phyloP scores from a whole-genome alignment of 2,329 filamentous ascomycete genomes.

The Colletotrichum australisinense region DNA sequence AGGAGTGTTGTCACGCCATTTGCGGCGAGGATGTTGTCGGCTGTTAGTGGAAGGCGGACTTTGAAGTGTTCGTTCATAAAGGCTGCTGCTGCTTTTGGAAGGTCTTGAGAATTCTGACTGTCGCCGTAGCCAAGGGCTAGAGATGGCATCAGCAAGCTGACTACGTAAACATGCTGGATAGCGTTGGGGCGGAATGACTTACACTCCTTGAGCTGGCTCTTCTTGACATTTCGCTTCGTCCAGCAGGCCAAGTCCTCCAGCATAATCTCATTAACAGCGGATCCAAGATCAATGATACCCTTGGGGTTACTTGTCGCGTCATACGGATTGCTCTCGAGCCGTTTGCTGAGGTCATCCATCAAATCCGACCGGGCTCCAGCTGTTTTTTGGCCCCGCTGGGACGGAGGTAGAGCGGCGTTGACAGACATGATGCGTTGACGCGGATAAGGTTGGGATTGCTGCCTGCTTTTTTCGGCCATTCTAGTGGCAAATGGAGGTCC shows the following conservation, averaged over 20 bases:
- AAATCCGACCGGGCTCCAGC: background rate
- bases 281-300: slow-evolving; percentile 24
- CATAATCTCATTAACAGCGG: slow-evolving; percentile 21
- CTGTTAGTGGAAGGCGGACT: slow-evolving; percentile 4
- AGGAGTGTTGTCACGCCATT: background rate
- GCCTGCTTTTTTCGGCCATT: background rate
- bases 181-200: background rate
- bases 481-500: background rate
- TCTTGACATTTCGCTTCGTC: slow-evolving; percentile 23
- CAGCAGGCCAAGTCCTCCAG: slow-evolving; percentile 11
- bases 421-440: background rate
- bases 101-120: background rate
- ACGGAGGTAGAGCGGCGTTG: background rate
- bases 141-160: background rate
- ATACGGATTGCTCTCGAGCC: background rate
- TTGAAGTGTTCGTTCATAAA: slow-evolving; percentile 27
- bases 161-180: too few relatives aligned
- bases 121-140: slow-evolving; percentile 4
- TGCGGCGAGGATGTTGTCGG: slow-evolving; percentile 14
- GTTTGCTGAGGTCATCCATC: background rate
- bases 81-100: background rate
- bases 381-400: background rate
- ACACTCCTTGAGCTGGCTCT: background rate
- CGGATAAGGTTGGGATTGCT: background rate
- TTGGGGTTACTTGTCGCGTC: slow-evolving; percentile 1